Evolutionary conservation across 192 early-diverging fungal genomes (phyloP).

Genomic region (Podila verticillata): DNA sequence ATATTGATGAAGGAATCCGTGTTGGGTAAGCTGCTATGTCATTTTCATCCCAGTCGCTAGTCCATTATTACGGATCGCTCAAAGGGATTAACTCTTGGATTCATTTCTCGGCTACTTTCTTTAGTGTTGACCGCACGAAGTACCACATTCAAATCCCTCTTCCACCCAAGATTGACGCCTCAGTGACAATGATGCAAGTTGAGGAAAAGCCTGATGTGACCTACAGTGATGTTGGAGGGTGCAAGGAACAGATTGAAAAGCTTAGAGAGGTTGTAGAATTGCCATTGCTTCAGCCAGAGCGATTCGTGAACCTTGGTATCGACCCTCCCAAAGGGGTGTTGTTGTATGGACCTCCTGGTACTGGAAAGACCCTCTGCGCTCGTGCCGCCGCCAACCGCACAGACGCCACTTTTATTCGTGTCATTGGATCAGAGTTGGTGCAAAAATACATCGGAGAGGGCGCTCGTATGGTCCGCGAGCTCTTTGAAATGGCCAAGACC

Average conservation of each 20-base stretch:
- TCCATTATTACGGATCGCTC: background rate
- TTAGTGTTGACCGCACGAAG: slow-evolving; percentile 95
- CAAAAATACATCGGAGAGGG: slow-evolving; percentile 99
- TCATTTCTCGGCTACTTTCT: background rate
- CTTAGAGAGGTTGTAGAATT: slow-evolving; percentile 98
- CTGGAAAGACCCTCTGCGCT: slow-evolving; percentile 97
- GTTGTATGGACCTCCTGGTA: slow-evolving; percentile 96
- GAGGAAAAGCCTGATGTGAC: slow-evolving; percentile 99
- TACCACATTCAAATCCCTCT: slow-evolving; percentile 99
- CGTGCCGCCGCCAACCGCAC: slow-evolving; percentile 99
- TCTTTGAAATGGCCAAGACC: slow-evolving; percentile 99
- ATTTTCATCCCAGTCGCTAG: too few species aligned
- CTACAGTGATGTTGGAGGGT: slow-evolving; percentile 98
- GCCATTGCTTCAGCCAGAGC: slow-evolving; percentile 94
- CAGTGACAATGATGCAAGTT: slow-evolving; percentile 99
- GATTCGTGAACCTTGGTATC: slow-evolving; percentile 98
- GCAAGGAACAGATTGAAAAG: slow-evolving; percentile 99
- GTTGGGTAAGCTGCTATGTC: slow-evolving; percentile 73
- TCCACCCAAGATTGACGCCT: slow-evolving; percentile 98
- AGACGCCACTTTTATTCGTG: slow-evolving; percentile 99
- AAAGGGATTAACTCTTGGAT: background rate
- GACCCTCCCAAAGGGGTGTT: slow-evolving; percentile 99
- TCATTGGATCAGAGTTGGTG: slow-evolving; percentile 99
- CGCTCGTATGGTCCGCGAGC: slow-evolving; percentile 98
- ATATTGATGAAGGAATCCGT: slow-evolving; percentile 99